Evolutionary conservation across 2,329 filamentous ascomycete species (phyloP).

Genomic region (Paecilomyces variotii): DNA sequence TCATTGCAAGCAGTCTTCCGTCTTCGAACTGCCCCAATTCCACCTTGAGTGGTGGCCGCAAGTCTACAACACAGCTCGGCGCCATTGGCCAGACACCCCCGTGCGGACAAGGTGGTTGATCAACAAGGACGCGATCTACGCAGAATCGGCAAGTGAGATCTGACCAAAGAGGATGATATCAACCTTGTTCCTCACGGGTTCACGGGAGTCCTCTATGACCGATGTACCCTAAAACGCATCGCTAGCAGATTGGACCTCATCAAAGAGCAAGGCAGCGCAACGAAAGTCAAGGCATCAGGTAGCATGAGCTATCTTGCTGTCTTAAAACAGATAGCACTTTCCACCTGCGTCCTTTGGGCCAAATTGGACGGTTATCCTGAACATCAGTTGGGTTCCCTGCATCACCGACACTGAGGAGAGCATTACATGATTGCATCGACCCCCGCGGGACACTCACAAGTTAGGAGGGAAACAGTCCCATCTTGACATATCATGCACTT

Average conservation of each 20-base stretch:
- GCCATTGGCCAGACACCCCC: constrained; percentile 41
- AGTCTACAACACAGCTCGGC: constrained; percentile 25
- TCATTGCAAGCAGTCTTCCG: constrained; percentile 23
- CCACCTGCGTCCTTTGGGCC: neutral
- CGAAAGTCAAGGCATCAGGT: neutral
- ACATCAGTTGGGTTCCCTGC: neutral
- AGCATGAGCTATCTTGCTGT: neutral
- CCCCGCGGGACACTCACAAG: neutral
- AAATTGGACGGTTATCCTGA: neutral
- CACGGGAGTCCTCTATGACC: neutral
- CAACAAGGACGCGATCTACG: neutral
- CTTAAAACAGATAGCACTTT: neutral
- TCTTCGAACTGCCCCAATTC: constrained; percentile 14
- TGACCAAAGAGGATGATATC: neutral
- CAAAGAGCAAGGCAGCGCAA: neutral
- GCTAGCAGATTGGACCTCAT: neutral
- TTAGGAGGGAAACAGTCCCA: neutral
- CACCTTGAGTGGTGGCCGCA: constrained; percentile 16
- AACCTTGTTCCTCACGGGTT: neutral
- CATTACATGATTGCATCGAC: neutral
- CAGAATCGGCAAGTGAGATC: neutral
- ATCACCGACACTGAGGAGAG: neutral
- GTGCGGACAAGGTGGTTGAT: constrained; percentile 42
- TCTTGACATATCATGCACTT: neutral
- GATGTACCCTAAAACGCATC: neutral